phyloP scores from a whole-genome alignment of 495 filamentous ascomycete species.

The Aspergillus heteromorphus region DNA sequence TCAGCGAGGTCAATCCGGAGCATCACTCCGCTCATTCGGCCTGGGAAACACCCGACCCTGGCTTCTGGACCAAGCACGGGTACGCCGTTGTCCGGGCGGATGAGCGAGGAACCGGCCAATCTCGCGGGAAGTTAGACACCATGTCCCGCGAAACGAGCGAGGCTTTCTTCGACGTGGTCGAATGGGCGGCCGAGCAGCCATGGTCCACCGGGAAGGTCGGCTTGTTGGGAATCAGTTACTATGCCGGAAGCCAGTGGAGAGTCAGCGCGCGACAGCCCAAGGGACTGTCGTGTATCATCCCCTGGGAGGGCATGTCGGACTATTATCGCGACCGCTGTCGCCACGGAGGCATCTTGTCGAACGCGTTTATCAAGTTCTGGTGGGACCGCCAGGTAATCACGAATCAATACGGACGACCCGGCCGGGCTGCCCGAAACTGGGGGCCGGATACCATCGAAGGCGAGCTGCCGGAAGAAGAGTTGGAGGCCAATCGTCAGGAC shows the following conservation, averaged over 20 bases:
- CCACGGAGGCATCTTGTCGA: conserved; percentile 61
- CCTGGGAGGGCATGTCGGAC: conserved; percentile 68
- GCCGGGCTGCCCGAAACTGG: conserved; percentile 30
- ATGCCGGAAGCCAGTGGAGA: conserved; percentile 59
- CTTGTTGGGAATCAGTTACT: conserved; percentile 58
- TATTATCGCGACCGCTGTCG: conserved; percentile 58
- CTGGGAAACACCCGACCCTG: conserved; percentile 62
- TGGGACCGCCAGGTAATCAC: conserved; percentile 56
- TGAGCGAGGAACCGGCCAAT: conserved; percentile 55
- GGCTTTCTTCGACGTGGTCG: conserved; percentile 57
- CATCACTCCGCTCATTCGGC: conserved; percentile 49
- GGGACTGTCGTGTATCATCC: conserved; percentile 54
- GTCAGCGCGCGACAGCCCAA: conserved; percentile 56
- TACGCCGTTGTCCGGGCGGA: conserved; percentile 59
- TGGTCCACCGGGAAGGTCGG: conserved; percentile 61
- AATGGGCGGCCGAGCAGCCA: conserved; percentile 56
- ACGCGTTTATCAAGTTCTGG: conserved; percentile 59
- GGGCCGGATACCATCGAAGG: conserved; percentile 58
- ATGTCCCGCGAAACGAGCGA: conserved; percentile 56
- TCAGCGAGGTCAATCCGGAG: conserved; percentile 45
- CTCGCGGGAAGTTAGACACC: conserved; percentile 52
- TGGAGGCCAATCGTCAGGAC: conserved; percentile 57
- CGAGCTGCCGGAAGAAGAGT: conserved; percentile 47
- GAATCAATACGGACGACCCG: conserved; percentile 58
- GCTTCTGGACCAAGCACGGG: conserved; percentile 56